These are phyloP conservation scores for Xylaria palmicola DNA, from an alignment of 495 filamentous ascomycete species.

Conservation along the genomic window DNA sequence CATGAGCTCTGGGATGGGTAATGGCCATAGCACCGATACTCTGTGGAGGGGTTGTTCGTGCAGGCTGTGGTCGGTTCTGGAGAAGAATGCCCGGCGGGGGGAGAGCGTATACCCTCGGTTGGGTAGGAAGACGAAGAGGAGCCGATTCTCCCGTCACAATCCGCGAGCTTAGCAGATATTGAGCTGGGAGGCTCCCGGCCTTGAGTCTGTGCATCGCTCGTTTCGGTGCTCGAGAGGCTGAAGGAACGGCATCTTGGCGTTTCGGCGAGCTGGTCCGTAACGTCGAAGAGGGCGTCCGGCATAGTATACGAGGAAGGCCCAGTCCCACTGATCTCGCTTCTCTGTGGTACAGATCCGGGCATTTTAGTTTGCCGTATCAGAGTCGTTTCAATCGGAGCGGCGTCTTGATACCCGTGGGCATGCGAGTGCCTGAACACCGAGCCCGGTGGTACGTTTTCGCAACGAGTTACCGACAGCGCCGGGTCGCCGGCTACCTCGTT, in stretches of 20 bases:
- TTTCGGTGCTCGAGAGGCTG: not conserved
- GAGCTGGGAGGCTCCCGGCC: not conserved
- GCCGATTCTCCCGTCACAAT: constrained; percentile 6
- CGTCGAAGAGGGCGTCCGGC: not conserved
- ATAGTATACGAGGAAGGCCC: not conserved
- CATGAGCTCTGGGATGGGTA: constrained; percentile 8
- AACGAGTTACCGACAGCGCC: not conserved
- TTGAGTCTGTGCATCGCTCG: not conserved
- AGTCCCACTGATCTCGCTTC: not conserved
- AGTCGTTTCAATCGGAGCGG: not conserved
- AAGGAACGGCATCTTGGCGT: not conserved
- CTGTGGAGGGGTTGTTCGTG: not conserved
- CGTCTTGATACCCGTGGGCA: not conserved
- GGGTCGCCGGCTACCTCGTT: not conserved
- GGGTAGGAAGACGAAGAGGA: constrained; percentile 31
- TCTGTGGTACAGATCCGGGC: not conserved
- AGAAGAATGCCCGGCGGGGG: constrained; percentile 12
- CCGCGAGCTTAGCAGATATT: not conserved
- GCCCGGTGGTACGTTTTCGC: constrained; percentile 7
- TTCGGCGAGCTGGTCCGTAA: not conserved
- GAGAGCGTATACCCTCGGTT: constrained; percentile 32
- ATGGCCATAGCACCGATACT: constrained; percentile 3
- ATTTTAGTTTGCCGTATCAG: not conserved
- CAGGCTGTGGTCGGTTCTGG: constrained; percentile 17
- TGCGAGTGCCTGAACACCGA: not conserved